Conservation (phyloP, 2,329 filamentous ascomycete species). For the Pseudogymnoascus sp. region DNA sequence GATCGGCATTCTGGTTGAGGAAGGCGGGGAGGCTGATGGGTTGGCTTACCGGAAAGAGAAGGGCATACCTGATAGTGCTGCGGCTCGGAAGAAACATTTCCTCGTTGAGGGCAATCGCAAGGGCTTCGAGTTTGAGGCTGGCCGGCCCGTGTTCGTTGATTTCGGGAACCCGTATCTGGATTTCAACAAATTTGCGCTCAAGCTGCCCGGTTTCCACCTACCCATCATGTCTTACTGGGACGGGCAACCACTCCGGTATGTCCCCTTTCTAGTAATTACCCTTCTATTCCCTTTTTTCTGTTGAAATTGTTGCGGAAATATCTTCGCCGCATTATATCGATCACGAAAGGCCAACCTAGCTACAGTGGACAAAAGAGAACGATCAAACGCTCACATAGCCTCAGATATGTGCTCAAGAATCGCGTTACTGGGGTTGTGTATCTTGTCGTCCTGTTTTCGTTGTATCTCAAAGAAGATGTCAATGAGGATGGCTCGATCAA, state of each 20-base stretch:
- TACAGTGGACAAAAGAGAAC: slow-evolving; percentile 22
- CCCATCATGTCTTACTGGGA: slow-evolving; percentile 74
- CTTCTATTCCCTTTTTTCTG: not conserved
- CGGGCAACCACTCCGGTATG: slow-evolving; percentile 66
- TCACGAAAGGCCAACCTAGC: not conserved
- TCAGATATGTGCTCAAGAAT: slow-evolving; percentile 90
- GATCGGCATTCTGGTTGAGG: slow-evolving; percentile 51
- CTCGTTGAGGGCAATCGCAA: slow-evolving; percentile 40
- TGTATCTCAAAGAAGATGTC: slow-evolving; percentile 61
- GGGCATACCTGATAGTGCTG: slow-evolving; percentile 44
- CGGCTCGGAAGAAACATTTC: slow-evolving; percentile 52
- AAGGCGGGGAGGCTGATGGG: slow-evolving; percentile 55
- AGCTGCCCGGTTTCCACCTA: slow-evolving; percentile 63
- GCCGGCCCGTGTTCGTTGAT: slow-evolving; percentile 44
- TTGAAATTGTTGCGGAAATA: not conserved
- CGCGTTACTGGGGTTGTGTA: slow-evolving; percentile 64
- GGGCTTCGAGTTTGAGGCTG: slow-evolving; percentile 48
- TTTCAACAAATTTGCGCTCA: slow-evolving; percentile 68
- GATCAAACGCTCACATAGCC: slow-evolving; percentile 62
- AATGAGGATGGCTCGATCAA: slow-evolving; percentile 51
- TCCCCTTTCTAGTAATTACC: slow-evolving; percentile 16
- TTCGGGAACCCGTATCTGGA: slow-evolving; percentile 93
- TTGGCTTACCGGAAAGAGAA: slow-evolving; percentile 36
- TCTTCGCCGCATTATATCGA: not conserved
- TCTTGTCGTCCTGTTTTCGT: slow-evolving; percentile 71